Base-by-base conservation (phyloP, 2,329 filamentous ascomycete species). In the Dactylellina haptotyla region DNA sequence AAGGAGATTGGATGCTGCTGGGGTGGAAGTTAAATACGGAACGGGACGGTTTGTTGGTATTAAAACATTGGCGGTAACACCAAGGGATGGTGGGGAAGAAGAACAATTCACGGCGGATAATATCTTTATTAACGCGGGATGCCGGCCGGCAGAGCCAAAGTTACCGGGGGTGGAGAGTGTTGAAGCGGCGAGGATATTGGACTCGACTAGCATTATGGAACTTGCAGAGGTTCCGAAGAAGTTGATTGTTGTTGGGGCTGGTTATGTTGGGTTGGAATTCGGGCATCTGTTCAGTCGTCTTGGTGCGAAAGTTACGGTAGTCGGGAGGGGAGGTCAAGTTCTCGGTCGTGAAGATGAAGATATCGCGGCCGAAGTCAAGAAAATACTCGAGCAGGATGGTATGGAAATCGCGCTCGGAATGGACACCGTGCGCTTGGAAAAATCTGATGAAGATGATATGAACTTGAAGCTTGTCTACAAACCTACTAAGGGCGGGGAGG, bases 221-320 rank as follows among this genome's bases (percentile, higher is more conserved):
- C 78, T 85, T 2, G 80, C 77, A 14, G 77, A 79, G 10, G 82
- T 85, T 9, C 85, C 85, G 1, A 76, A 79, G 10, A 83, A 85
- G 78, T 79, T 86, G 2, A 78, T 86, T 34, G 81, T 86, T 0
- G 71, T 86, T n/a, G 84, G 85, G 0, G 85, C 84, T 3, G 84
- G 85, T 2, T 84, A 84, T 66, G 81, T 86, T 30, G 85, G 84
- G 0, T 78, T 86, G 9, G 85, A 86, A 75, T 86, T 86, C 72
- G 84, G 81, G 1, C 85, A 86, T 78, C 79, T 86, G 25, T 84
- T 86, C 78, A 79, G 82, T 0, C 80, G 85, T 16, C 78, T 87
- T 12, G 84, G 85, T 0, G 80, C 84, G 2, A 78, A 82, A 28
- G 84, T 86, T 43, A 84, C 83, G 1, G 77, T 86, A 64, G 86